Conservation (phyloP, 805 yeast species). For the Lipomyces mesembrius region DNA sequence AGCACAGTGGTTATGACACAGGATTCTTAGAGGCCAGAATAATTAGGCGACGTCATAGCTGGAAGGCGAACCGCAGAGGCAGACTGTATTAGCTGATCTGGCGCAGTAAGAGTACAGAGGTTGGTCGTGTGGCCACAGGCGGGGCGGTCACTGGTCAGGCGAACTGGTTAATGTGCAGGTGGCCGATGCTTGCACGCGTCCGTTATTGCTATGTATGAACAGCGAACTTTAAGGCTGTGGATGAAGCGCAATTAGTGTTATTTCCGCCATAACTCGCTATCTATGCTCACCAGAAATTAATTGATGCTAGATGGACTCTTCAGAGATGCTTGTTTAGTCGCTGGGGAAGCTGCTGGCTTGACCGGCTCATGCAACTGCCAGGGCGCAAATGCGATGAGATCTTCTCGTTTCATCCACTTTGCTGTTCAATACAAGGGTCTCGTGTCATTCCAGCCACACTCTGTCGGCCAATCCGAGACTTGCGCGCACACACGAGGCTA, state of each 20-base stretch:
- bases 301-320: not conserved
- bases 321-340: not conserved
- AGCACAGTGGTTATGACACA: not conserved
- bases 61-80: not conserved
- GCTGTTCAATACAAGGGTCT: not conserved
- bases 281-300: not conserved
- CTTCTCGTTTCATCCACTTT: not conserved
- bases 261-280: not conserved
- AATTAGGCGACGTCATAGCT: not conserved
- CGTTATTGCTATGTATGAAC: not conserved
- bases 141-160: not conserved
- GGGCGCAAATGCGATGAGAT: not conserved
- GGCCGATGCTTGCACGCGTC: not conserved
- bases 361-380: not conserved
- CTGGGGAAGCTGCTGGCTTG: not conserved
- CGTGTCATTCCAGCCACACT: not conserved
- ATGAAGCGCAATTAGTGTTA: not conserved
- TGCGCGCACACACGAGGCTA: not conserved
- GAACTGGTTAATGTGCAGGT: not conserved
- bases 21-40: not conserved
- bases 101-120: not conserved
- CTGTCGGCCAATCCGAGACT: not conserved
- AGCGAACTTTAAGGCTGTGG: not conserved
- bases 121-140: not conserved
- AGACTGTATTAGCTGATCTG: not conserved